Base-by-base conservation (phyloP, 257 asterid genomes). In the Buddleja alternifolia region DNA sequence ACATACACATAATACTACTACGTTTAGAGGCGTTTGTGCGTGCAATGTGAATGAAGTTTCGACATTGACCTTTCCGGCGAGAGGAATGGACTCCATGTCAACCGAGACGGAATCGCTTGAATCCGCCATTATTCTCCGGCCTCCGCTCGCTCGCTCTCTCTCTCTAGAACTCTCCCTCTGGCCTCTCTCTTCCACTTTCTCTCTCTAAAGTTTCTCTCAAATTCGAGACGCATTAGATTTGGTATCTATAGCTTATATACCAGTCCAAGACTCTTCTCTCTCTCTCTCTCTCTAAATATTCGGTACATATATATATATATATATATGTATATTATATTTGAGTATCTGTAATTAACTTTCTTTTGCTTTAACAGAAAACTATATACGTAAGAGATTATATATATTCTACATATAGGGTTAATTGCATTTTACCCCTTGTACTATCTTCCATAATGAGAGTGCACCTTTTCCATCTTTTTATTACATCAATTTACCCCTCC, bases 61-160 rank as follows among this genome's bases (percentile, higher is more conserved):
- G 69, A 70, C n/a, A 53, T 54, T 46, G 71, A 90, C 96, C 96
- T 90, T 87, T 66, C 90, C 88, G 73, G 83, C 73, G 50, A 80
- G 78, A 63, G 90, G 70, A 73, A 69, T 23, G 58, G 90, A 61
- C 67, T 89, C 95, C 73, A 87, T 85, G 70, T 80, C 89, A 17
- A 87, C 73, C 51, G 89, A 83, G 52, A 85, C 84, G 44, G 90
- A 83, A 76, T 79, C 92, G 81, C 88, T 75, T 47, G 92, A 82
- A 67, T 89, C 95, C 81, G 83, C 79, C 96, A 87, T 89, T 83
- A 45, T 32, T 14, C 61, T 15, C 37, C 39, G 17, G n/a, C n/a
- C n/a, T n/a, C n/a, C n/a, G n/a, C n/a, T n/a, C n/a, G n/a, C n/a
- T 2, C 34, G 34, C 34, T 46, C 24, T 48, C 63, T 46, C 53